A percentile compares a stretch with the other conserved stretches of the same genome.
Conservation (phyloP, 305 asterid genomes). For the Fraxinus dipetala region DNA sequence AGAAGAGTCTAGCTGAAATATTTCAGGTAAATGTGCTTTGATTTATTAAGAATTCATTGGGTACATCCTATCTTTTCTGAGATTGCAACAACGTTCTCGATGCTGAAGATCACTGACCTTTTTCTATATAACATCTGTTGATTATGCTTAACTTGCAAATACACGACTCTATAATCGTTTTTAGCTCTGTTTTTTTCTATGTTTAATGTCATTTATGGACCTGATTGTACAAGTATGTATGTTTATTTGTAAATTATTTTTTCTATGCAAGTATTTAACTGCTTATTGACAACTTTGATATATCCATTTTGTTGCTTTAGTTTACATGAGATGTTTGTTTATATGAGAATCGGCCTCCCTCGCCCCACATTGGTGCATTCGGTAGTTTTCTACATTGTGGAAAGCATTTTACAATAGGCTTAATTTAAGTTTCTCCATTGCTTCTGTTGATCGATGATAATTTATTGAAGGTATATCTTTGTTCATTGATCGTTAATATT, state of each 20-base stretch:
- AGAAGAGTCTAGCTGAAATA: constrained; percentile 84
- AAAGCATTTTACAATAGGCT: neutral
- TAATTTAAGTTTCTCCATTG: neutral
- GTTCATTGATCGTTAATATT: neutral
- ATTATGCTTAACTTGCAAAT: neutral
- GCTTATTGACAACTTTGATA: neutral
- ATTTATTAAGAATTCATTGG: neutral
- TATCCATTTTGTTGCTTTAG: neutral
- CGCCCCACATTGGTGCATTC: neutral
- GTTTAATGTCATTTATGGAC: constrained; percentile 7
- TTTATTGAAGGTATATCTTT: neutral
- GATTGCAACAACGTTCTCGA: neutral
- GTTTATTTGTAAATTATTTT: neutral
- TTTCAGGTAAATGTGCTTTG: constrained; percentile 60
- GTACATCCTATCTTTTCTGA: neutral
- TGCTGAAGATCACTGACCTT: neutral
- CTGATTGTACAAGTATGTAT: neutral
- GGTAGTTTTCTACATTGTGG: neutral
- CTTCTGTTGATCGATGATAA: neutral
- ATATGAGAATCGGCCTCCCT: neutral
- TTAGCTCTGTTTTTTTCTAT: neutral
- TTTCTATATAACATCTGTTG: neutral
- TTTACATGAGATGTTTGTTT: neutral
- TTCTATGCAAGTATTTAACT: neutral
- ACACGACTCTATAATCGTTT: neutral